Conservation (phyloP, 169 alveolate species). For the Eimeria necatrix region DNA sequence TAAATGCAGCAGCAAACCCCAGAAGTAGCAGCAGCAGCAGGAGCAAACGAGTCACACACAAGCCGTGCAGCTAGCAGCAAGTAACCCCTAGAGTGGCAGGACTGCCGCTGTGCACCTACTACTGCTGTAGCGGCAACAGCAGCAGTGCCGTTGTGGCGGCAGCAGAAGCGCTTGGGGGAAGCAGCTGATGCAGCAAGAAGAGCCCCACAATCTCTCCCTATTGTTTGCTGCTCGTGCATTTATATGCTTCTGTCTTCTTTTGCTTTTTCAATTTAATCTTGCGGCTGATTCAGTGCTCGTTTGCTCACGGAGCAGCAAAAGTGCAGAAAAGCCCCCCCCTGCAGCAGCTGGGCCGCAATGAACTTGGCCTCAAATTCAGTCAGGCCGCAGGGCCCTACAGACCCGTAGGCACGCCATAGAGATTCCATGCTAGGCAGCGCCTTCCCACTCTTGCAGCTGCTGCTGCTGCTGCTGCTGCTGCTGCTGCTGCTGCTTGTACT, state of each 20-base stretch:
- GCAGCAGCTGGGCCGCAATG: slow-evolving; percentile 61
- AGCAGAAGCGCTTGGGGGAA: too few relatives aligned
- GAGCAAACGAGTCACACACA: background rate
- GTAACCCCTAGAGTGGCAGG: background rate
- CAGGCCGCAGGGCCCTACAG: slow-evolving; percentile 41
- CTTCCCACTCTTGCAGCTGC: background rate
- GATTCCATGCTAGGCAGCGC: background rate
- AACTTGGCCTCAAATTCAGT: slow-evolving; percentile 71
- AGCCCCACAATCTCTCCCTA: background rate
- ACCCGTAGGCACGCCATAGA: slow-evolving; percentile 7
- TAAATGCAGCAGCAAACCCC: slow-evolving; percentile 11
- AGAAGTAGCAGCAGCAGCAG: background rate
- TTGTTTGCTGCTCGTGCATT: background rate
- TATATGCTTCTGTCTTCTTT: background rate
- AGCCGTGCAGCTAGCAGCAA: background rate
- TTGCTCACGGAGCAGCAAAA: slow-evolving; percentile 14
- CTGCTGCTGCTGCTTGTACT: slow-evolving; percentile 10
- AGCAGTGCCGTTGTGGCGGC: too few relatives aligned
- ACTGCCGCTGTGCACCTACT: background rate
- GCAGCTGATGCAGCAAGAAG: too few relatives aligned
- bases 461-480: slow-evolving; percentile 25
- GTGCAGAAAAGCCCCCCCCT: slow-evolving; percentile 74
- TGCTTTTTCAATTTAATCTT: too few relatives aligned
- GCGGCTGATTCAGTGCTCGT: background rate
- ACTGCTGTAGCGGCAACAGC: background rate